A percentile compares a stretch with the other conserved stretches of the same genome.
Evolutionary conservation across 192 early-diverging fungal genomes (phyloP).

Genomic region (Umbelopsis sp.): DNA sequence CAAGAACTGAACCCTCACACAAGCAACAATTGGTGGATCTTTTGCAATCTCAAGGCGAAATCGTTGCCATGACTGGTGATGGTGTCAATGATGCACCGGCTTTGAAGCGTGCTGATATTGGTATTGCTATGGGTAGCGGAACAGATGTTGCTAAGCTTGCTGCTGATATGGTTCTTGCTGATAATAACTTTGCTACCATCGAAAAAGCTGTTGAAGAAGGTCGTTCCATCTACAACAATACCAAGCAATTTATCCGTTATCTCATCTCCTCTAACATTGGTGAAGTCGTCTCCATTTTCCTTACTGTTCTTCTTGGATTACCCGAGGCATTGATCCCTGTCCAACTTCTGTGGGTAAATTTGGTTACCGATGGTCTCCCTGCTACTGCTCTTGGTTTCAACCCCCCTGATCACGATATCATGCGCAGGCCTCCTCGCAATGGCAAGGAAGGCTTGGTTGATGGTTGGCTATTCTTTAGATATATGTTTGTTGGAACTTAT

Average conservation of each 20-base stretch:
- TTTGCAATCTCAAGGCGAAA: constrained; percentile 78
- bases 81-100: constrained; percentile 99
- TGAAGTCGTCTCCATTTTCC: constrained; percentile 96
- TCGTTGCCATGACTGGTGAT: constrained; percentile 97
- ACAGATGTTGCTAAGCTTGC: constrained; percentile 99
- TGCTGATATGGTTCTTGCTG: constrained; percentile 95
- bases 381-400: constrained; percentile 99
- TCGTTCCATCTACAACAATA: constrained; percentile 97
- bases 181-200: constrained; percentile 99
- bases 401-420: constrained; percentile 95
- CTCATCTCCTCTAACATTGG: constrained; percentile 98
- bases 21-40: constrained; percentile 94
- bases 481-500: constrained; percentile 88
- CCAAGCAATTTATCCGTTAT: constrained; percentile 99
- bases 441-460: constrained; percentile 88
- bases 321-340: constrained; percentile 98
- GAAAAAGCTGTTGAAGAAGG: constrained; percentile 98
- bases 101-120: constrained; percentile 97
- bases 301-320: constrained; percentile 95
- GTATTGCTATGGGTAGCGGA: constrained; percentile 97
- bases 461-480: constrained; percentile 94
- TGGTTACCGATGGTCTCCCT: constrained; percentile 97
- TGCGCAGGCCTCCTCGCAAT: constrained; percentile 87
- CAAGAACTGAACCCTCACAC: constrained; percentile 94
- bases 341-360: constrained; percentile 98